Evolutionary conservation across 1,284 basidiomycete genomes (phyloP).

Genomic region (Ustilago bromivora): DNA sequence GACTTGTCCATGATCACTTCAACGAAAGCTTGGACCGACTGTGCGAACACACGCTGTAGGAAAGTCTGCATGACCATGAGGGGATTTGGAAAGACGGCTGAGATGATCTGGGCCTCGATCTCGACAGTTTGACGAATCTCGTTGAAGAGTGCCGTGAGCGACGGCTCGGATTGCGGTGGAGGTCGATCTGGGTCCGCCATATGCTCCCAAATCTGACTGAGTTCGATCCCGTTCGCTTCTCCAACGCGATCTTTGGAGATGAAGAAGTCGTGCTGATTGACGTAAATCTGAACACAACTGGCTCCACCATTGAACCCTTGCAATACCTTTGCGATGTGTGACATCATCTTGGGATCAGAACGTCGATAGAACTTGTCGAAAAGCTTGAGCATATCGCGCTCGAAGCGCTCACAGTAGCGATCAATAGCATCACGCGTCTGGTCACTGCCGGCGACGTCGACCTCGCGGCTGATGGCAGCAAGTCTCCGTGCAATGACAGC

Average conservation of each 20-base stretch:
- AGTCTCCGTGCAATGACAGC: slow-evolving; percentile 90
- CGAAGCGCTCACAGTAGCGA: slow-evolving; percentile 96
- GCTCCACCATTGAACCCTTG: slow-evolving; percentile 98
- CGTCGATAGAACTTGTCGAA: slow-evolving; percentile 89
- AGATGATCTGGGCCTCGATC: slow-evolving; percentile 96
- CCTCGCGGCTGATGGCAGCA: slow-evolving; percentile 89
- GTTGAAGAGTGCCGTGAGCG: slow-evolving; percentile 82
- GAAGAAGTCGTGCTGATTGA: slow-evolving; percentile 91
- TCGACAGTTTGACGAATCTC: slow-evolving; percentile 92
- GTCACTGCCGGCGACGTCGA: slow-evolving; percentile 72
- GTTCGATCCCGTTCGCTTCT: slow-evolving; percentile 75
- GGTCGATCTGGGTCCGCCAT: slow-evolving; percentile 76
- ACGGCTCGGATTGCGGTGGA: slow-evolving; percentile 84
- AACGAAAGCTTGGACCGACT: slow-evolving; percentile 75
- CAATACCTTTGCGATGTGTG: slow-evolving; percentile 95
- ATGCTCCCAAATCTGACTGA: slow-evolving; percentile 80
- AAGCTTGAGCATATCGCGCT: slow-evolving; percentile 95
- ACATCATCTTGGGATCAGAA: slow-evolving; percentile 99
- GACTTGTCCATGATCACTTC: slow-evolving; percentile 68
- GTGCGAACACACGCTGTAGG: slow-evolving; percentile 95
- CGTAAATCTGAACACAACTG: slow-evolving; percentile 97
- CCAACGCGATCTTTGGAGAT: slow-evolving; percentile 76
- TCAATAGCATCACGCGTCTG: slow-evolving; percentile 76
- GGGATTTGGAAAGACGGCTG: slow-evolving; percentile 97
- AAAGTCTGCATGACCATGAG: slow-evolving; percentile 99